Base-by-base conservation (phyloP, 2,329 filamentous ascomycete species). In the Cladosporium oxysporum region DNA sequence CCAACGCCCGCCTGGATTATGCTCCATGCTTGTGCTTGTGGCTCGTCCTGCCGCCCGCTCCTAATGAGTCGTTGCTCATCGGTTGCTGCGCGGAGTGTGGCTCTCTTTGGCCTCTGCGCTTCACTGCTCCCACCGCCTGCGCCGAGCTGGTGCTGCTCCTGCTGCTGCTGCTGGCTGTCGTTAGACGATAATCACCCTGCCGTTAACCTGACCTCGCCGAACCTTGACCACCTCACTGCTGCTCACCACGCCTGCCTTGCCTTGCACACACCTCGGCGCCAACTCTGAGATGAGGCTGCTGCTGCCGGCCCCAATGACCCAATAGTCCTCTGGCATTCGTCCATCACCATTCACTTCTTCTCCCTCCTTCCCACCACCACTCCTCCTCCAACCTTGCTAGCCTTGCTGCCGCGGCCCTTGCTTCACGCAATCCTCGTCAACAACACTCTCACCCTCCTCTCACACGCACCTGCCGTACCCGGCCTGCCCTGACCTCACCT, bases 381-480 rank as follows among this genome's bases (percentile, higher is more conserved):
- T 16, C 58, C 14, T 47, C 14, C 57, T 47, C 41, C 41, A 47
- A 47, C 41, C 50, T 53, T 53, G 16, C 31, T 63, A 57, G 49
- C 33, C 60, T 44, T 44, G 37, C 50, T 62, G 60, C 50, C 50
- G 50, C 59, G 61, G 61, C 61, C 61, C 61, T 57, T 63, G 61
- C 61, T 58, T 58, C 21, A 35, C 55, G 55, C 55, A 58, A 63
- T 63, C 61, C 41, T 62, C 59, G 59, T 63, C 61, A 63, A 63
- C 61, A 62, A 63, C 61, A 63, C 26, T 31, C 26, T 21, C 29
- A 11, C 35, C 37, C 55, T 58, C 57, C 26, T 28, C 50, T 31
- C 18, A 37, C 55, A 58, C 33, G 31, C 31, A 35, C 33, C 55
- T 58, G 33, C 58, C 28, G 18, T n/a, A n/a, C 58, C 37, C 37